phyloP scores from a whole-genome alignment of 306 rosid genomes.

The Carpinus fangiana region DNA sequence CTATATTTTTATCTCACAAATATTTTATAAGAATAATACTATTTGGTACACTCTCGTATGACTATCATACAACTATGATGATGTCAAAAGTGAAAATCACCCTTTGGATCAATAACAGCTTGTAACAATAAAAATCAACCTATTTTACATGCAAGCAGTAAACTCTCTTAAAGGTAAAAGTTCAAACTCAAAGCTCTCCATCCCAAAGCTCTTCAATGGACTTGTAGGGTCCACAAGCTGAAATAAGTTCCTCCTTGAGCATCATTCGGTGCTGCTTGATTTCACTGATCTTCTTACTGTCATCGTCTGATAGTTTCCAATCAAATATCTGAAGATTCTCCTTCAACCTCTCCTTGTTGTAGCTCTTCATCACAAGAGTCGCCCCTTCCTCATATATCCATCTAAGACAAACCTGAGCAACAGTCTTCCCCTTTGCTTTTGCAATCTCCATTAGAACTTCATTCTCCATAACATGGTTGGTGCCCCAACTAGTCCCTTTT shows the following conservation, averaged over 20 bases:
- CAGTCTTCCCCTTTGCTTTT: background rate
- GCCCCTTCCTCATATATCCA: constrained; percentile 3
- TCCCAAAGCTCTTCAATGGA: background rate
- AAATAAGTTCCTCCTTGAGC: background rate
- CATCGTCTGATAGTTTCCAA: background rate
- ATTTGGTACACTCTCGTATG: too few relatives aligned
- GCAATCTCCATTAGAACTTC: constrained; percentile 8
- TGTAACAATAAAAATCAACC: too few relatives aligned
- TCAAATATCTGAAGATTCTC: constrained; percentile 2
- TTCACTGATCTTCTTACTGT: background rate
- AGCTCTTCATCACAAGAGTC: background rate
- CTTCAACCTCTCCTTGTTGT: constrained; percentile 13
- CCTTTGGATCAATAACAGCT: too few relatives aligned
- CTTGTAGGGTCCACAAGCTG: background rate
- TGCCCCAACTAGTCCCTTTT: constrained; percentile 5
- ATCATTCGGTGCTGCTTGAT: constrained; percentile 6
- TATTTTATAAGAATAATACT: too few relatives aligned
- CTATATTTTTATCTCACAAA: too few relatives aligned
- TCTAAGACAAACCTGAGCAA: constrained; percentile 16
- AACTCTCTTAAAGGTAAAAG: background rate
- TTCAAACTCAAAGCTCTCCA: too few relatives aligned
- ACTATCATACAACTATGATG: too few relatives aligned
- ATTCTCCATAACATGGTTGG: constrained; percentile 11
- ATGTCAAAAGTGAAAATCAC: too few relatives aligned
- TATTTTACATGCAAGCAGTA: too few relatives aligned